These are phyloP conservation scores for Leccinum rimulosum DNA, from an alignment of 768 basidiomycete species.

Conservation along the genomic window DNA sequence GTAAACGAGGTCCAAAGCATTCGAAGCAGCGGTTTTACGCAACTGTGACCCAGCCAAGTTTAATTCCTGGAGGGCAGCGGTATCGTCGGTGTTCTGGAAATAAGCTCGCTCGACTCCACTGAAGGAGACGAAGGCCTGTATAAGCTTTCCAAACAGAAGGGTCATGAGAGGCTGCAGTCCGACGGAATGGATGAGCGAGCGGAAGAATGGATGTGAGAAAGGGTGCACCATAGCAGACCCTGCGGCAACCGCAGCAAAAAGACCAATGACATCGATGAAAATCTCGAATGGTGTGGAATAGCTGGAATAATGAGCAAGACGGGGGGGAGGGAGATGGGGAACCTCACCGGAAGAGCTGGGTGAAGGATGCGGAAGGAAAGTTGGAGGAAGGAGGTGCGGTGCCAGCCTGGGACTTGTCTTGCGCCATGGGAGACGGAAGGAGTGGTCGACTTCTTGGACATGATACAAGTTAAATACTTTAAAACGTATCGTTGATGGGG, in stretches of 20 bases:
- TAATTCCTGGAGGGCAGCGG: slow-evolving; percentile 32
- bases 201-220: background rate
- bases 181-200: background rate
- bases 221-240: slow-evolving; percentile 72
- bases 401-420: background rate
- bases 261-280: slow-evolving; percentile 62
- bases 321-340: background rate
- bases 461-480: background rate
- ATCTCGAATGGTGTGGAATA: slow-evolving; percentile 75
- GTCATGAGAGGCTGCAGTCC: slow-evolving; percentile 67
- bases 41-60: slow-evolving; percentile 45
- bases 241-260: slow-evolving; percentile 69
- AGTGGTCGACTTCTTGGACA: background rate
- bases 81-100: slow-evolving; percentile 25
- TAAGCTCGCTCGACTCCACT: slow-evolving; percentile 16
- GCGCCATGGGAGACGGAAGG: background rate
- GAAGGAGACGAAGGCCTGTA: slow-evolving; percentile 69
- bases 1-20: slow-evolving; percentile 62
- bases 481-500: background rate
- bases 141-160: slow-evolving; percentile 81
- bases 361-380: slow-evolving; percentile 39
- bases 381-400: slow-evolving; percentile 28
- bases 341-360: slow-evolving; percentile 47
- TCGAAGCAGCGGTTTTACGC: slow-evolving; percentile 46
- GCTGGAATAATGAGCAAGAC: slow-evolving; percentile 35